These are phyloP conservation scores for Phellinidium pouzarii DNA, from an alignment of 1,284 basidiomycete genomes.

Conservation along the genomic window DNA sequence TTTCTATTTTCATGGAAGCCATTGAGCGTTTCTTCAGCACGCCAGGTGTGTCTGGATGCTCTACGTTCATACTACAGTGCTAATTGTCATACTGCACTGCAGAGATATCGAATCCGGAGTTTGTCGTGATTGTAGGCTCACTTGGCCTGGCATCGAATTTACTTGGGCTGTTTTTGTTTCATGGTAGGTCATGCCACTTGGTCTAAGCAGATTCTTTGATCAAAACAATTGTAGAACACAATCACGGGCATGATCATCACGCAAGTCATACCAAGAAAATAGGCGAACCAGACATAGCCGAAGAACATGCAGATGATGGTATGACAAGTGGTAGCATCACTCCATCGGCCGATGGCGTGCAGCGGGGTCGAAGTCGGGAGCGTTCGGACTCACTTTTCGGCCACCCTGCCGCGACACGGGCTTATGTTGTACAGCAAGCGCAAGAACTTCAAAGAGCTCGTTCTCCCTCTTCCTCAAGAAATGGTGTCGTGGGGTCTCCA, in stretches of 20 bases:
- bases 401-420: constrained; percentile 86
- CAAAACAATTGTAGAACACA: constrained; percentile 49
- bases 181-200: constrained; percentile 50
- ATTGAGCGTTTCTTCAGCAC: constrained; percentile 83
- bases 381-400: constrained; percentile 61
- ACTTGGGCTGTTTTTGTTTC: constrained; percentile 91
- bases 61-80: neutral
- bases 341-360: constrained; percentile 20
- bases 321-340: constrained; percentile 21
- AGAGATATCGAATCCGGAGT: constrained; percentile 86
- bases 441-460: constrained; percentile 66
- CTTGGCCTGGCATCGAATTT: constrained; percentile 90
- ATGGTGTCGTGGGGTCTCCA: neutral
- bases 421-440: constrained; percentile 82
- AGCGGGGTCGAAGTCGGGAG: constrained; percentile 29
- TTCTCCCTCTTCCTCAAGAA: constrained; percentile 38
- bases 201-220: neutral
- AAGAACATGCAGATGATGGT: constrained; percentile 16
- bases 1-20: constrained; percentile 93
- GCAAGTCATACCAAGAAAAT: constrained; percentile 16
- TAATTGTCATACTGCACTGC: constrained; percentile 17
- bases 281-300: constrained; percentile 14
- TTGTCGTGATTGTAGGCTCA: constrained; percentile 88
- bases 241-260: constrained; percentile 50
- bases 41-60: constrained; percentile 48